Evolutionary conservation across 2,329 filamentous ascomycete species (phyloP), one percentile per base, ranked within the genome.

Genomic region (Cercospora sp.): DNA sequence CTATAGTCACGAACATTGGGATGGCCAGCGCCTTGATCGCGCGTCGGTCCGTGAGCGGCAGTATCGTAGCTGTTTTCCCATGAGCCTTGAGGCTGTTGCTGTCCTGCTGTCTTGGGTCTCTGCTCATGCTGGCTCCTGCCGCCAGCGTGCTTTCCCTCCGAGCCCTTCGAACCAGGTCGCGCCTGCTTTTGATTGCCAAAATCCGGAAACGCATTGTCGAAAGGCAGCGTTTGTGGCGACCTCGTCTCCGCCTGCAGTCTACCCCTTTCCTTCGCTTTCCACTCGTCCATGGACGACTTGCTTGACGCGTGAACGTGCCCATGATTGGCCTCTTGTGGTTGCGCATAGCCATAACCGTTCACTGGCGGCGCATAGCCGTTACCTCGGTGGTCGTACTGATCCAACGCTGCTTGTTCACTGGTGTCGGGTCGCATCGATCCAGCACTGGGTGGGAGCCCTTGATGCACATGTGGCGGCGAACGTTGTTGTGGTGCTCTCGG

Each of bases 161-260:
- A 64, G 68, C 40, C 68, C 71, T 72, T 70, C 6, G 60, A 59
- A 16, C 64, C 53, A 40, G 60, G 66, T 62, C 66, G 73, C 66
- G 73, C 77, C 73, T 71, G 75, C 66, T 23, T 73, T 13, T 68
- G 62, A 9, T 53, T 40, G 20, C 80, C 81, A 69, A 85, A 84
- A 0, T 78, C 76, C 6, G 83, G 83, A 64, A 85, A 85, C 0
- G 83, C 82, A 68, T 82, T 85, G 73, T 85, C 83, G 61, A 76
- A 77, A 8, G 76, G 69, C 26, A 78, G 36, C 2, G 71, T 69
- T 26, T 75, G 73, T 2, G 77, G 78, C 8, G 74, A 74, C 18
- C 63, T 62, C 6, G 71, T 66, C 20, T 75, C 72, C 12, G 74
- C 70, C 58, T 79, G 72, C 64, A 77, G 72, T 60, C 69, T 75